These are phyloP conservation scores for Alternaria tenuissima DNA, from an alignment of 2,329 filamentous ascomycete species.

Conservation along the genomic window DNA sequence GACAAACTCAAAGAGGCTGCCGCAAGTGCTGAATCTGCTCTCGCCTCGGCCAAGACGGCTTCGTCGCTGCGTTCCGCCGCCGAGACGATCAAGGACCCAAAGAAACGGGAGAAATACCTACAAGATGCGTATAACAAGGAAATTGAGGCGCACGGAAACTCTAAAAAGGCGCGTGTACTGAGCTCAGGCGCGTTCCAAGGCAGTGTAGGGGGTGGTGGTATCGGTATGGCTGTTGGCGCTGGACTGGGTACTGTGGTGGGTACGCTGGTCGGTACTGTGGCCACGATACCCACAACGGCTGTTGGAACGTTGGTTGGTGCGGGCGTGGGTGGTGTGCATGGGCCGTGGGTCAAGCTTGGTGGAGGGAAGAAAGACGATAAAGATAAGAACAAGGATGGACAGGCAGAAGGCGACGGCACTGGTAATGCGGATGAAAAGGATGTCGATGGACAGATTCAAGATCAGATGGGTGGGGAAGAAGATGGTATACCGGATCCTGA, in stretches of 20 bases:
- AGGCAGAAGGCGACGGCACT: slow-evolving; percentile 19
- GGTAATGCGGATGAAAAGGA: slow-evolving; percentile 14
- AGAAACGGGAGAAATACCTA: slow-evolving; percentile 47
- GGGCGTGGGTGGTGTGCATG: slow-evolving; percentile 53
- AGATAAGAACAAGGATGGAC: slow-evolving; percentile 11
- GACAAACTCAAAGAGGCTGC: slow-evolving; percentile 43
- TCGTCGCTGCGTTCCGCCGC: slow-evolving; percentile 39
- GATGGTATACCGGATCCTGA: slow-evolving; percentile 39
- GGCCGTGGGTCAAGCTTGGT: slow-evolving; percentile 54
- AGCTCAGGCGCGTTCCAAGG: slow-evolving; percentile 53
- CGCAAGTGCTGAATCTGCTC: slow-evolving; percentile 38
- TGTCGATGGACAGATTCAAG: slow-evolving; percentile 6
- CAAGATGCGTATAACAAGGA: slow-evolving; percentile 47
- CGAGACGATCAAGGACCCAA: slow-evolving; percentile 39
- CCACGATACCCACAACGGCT: slow-evolving; percentile 51
- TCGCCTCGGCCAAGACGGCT: slow-evolving; percentile 38
- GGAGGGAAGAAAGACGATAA: slow-evolving; percentile 25
- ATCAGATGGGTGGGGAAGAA: slow-evolving; percentile 12
- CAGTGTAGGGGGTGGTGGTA: slow-evolving; percentile 52
- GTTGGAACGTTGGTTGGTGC: slow-evolving; percentile 52
- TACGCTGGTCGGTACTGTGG: slow-evolving; percentile 51
- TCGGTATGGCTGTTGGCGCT: slow-evolving; percentile 52
- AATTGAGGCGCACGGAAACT: slow-evolving; percentile 44
- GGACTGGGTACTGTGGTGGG: slow-evolving; percentile 55
- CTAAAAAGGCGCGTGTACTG: slow-evolving; percentile 46